These are phyloP conservation scores for Xylariaceae sp. DNA, from an alignment of 2,329 filamentous ascomycete genomes.

Conservation along the genomic window DNA sequence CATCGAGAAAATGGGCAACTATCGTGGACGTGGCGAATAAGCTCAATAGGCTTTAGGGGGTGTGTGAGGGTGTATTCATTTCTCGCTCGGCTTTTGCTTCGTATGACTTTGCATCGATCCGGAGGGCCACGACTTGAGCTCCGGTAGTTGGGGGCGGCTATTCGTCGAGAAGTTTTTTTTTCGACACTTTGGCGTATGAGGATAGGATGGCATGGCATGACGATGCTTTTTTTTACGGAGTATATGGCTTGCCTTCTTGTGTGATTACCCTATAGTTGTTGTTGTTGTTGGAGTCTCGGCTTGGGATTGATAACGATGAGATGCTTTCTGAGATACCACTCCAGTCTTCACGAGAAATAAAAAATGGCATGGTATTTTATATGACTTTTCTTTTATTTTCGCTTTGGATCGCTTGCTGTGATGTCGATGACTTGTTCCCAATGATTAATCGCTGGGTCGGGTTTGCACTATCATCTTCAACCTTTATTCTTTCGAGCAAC, in stretches of 20 bases:
- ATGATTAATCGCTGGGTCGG: not conserved
- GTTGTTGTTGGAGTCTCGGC: slow-evolving; percentile 11
- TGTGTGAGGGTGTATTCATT: not conserved
- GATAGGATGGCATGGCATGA: slow-evolving; percentile 7
- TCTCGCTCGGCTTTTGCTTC: slow-evolving; percentile 1
- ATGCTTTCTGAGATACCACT: slow-evolving; percentile 7
- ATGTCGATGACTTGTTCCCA: not conserved
- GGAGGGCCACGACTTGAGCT: not conserved
- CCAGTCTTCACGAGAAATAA: slow-evolving; percentile 5
- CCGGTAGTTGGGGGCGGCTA: not conserved
- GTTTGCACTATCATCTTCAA: not conserved
- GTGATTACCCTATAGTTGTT: slow-evolving; percentile 3
- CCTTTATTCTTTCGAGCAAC: not conserved
- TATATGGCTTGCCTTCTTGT: slow-evolving; percentile 3
- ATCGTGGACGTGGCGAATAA: slow-evolving; percentile 39
- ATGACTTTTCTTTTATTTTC: not conserved
- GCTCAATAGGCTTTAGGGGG: too few species aligned
- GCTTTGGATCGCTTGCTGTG: not conserved
- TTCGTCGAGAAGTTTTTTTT: not conserved
- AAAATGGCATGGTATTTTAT: not conserved
- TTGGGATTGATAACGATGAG: slow-evolving; percentile 13
- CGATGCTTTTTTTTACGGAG: slow-evolving; percentile 3
- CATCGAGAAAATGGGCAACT: slow-evolving; percentile 80
- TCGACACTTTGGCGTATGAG: slow-evolving; percentile 8
- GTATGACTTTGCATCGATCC: not conserved